Base-by-base conservation (phyloP, 2,329 filamentous ascomycete species). In the Phymatotrichopsis omnivora region DNA sequence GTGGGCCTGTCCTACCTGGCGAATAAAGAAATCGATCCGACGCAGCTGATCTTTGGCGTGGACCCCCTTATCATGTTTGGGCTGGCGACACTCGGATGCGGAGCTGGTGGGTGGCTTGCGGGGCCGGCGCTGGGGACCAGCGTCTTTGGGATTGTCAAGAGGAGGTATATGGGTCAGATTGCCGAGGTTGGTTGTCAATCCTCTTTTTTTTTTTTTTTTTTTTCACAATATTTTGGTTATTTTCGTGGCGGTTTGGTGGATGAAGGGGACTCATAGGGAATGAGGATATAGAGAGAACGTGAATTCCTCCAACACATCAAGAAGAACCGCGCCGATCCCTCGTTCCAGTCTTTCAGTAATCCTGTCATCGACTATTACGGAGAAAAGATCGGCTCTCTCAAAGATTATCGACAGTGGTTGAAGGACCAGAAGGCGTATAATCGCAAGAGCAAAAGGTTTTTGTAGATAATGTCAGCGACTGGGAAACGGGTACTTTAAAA, bases 371-470 rank as follows among this genome's bases (percentile, higher is more conserved):
- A 98, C 63, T 98, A 94, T 67, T 98, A 98, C 61, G 91, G 91
- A 59, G 91, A 98, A 69, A 96, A 95, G 73, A 94, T 98, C 59
- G 84, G 83, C 40, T 94, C 86, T 59, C 85, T 96, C 17, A 73
- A 79, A 42, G 87, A 85, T 35, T 98, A 96, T 65, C 73, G 91
- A 60, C 80, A 85, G 64, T 98, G 91, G 91, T 68, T 98, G 60
- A 96, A 94, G 72, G 91, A 98, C 62, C 91, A 96, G 71, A 74
- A 89, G 52, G 89, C 87, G 7, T 98, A 94, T 68, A 94, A 93
- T 69, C 86, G 86, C 71, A 93, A 93, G 76, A 79, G 77, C 12
- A 56, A 58, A 39, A 58, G 49, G 45, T 59, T 59, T 35, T 47
- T 58, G 49, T 59, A 37, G 24, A 24, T 37, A 45, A 16, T 12